Evolutionary conservation across 2,329 filamentous ascomycete species (phyloP).

Genomic region (Colletotrichum phormii): DNA sequence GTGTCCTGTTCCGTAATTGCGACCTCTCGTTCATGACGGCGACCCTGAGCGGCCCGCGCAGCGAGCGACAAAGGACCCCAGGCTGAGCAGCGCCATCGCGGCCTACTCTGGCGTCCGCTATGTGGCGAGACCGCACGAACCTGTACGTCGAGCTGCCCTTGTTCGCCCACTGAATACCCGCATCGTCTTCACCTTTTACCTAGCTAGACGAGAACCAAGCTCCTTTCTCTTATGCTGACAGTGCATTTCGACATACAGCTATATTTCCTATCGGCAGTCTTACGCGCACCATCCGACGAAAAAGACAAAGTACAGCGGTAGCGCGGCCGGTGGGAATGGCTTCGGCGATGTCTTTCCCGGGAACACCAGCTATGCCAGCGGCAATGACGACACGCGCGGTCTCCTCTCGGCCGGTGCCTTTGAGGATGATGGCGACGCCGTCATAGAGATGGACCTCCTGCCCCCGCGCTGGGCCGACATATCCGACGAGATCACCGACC

Average conservation of each 20-base stretch:
- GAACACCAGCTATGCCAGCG: conserved; percentile 52
- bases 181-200: conserved; percentile 15
- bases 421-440: conserved; percentile 88
- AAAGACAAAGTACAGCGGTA: conserved; percentile 75
- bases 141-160: conserved; percentile 70
- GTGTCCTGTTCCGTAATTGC: conserved; percentile 2
- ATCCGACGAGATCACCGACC: conserved; percentile 90
- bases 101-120: conserved; percentile 68
- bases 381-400: conserved; percentile 72
- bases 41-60: conserved; percentile 33
- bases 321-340: conserved; percentile 63
- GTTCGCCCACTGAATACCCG: conserved; percentile 37
- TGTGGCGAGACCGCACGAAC: conserved; percentile 99
- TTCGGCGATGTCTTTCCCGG: conserved; percentile 70
- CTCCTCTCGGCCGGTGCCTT: conserved; percentile 85
- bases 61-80: conserved; percentile 34
- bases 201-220: background rate
- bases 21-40: conserved; percentile 32
- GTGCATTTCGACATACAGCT: conserved; percentile 65
- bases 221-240: conserved; percentile 43
- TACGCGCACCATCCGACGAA: conserved; percentile 95
- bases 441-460: conserved; percentile 98
- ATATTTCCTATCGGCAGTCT: conserved; percentile 98
- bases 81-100: conserved; percentile 30
- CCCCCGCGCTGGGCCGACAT: conserved; percentile 96